phyloP scores from a whole-genome alignment of 2,329 filamentous ascomycete genomes.

The Rutstroemia sp. region DNA sequence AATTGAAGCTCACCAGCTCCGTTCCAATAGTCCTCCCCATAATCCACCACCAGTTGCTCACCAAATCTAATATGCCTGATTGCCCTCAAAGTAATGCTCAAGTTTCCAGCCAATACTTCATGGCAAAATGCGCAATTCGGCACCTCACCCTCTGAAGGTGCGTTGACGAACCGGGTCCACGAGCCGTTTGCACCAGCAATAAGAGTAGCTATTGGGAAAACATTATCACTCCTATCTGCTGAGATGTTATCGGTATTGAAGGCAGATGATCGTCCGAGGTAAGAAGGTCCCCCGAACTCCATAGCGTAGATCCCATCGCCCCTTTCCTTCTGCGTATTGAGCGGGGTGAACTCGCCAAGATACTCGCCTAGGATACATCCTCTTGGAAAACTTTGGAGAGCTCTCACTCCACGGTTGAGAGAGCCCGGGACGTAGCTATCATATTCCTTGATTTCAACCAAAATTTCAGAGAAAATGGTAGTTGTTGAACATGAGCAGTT shows the following conservation, averaged over 20 bases:
- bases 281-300: slow-evolving; percentile 1
- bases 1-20: not conserved
- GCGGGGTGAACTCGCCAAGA: slow-evolving; percentile 3
- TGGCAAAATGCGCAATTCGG: not conserved
- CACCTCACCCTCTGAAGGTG: not conserved
- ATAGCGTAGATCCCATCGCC: not conserved
- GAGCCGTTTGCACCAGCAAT: slow-evolving; percentile 1
- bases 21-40: not conserved
- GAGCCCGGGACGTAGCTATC: not conserved
- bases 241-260: not conserved
- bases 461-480: not conserved
- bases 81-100: not conserved
- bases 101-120: slow-evolving; percentile 5
- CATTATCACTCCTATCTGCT: not conserved
- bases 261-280: not conserved
- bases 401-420: slow-evolving; percentile 2
- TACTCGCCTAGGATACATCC: not conserved
- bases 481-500: no score
- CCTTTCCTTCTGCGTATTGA: not conserved
- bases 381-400: not conserved
- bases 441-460: not conserved
- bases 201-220: slow-evolving; percentile 2
- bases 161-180: slow-evolving; percentile 5
- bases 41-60: not conserved
- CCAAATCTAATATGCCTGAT: slow-evolving; percentile 6